Percentiles rank a stretch among this genome's conserved stretches.
Conservation (phyloP, 306 rosid genomes). For the Prunus mongolica region DNA sequence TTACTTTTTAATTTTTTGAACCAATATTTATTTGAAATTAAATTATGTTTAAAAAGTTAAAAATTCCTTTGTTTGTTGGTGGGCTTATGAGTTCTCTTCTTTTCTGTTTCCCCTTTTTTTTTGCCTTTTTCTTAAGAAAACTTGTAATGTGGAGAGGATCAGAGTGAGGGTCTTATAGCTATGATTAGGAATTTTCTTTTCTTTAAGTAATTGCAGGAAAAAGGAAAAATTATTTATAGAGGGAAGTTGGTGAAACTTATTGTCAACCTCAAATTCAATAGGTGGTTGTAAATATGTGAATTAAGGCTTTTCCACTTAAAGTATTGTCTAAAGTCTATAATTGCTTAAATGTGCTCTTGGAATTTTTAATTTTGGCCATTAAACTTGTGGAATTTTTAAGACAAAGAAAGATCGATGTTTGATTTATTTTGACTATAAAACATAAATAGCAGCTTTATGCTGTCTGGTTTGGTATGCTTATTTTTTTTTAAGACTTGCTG, state of each 20-base stretch:
- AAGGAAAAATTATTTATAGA: background rate
- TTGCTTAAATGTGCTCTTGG: background rate
- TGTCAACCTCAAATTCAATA: slow-evolving; percentile 12
- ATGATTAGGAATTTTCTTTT: slow-evolving; percentile 4
- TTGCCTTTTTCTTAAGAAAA: slow-evolving; percentile 1
- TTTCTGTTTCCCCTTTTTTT: slow-evolving; percentile 1
- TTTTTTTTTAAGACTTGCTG: background rate
- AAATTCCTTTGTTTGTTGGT: background rate
- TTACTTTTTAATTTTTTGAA: background rate
- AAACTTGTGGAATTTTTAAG: background rate
- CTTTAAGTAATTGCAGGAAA: slow-evolving; percentile 12
- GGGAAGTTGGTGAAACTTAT: slow-evolving; percentile 1
- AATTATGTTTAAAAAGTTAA: background rate
- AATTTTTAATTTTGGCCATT: background rate
- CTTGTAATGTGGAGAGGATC: slow-evolving; percentile 15
- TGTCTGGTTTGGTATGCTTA: background rate
- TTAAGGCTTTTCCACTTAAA: slow-evolving; percentile 9
- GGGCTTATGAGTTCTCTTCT: background rate
- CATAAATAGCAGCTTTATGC: background rate
- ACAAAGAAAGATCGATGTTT: background rate
- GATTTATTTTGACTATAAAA: background rate
- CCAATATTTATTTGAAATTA: background rate
- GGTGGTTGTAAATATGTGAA: slow-evolving; percentile 38
- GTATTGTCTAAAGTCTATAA: too few relatives aligned
- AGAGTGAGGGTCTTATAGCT: slow-evolving; percentile 4